A percentile compares a stretch with the other conserved stretches of the same genome.
These are phyloP conservation scores for Amphirosellinia nigrospora DNA, from an alignment of 495 filamentous ascomycete species.

Conservation along the genomic window DNA sequence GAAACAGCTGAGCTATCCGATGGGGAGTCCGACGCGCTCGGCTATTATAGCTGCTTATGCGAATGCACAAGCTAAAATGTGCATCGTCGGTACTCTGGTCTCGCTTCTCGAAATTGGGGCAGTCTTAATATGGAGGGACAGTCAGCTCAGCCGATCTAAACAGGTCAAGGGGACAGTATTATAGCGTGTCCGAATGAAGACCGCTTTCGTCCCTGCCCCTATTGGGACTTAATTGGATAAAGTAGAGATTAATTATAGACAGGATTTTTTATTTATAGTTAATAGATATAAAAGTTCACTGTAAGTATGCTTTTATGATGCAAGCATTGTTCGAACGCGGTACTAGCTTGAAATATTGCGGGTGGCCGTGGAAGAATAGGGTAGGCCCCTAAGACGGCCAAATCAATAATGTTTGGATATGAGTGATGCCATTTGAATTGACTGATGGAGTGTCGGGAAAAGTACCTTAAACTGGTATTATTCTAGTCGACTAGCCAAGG, in stretches of 20 bases:
- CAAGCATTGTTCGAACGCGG: too few species aligned
- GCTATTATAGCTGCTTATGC: slow-evolving; percentile 70
- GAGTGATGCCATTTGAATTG: too few species aligned
- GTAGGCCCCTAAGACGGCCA: too few species aligned
- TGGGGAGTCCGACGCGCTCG: slow-evolving; percentile 61
- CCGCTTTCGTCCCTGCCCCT: too few species aligned
- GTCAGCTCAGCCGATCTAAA: slow-evolving; percentile 59
- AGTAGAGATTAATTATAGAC: too few species aligned
- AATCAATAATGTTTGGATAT: too few species aligned
- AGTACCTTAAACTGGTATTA: not conserved
- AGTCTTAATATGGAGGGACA: slow-evolving; percentile 56
- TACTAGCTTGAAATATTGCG: too few species aligned
- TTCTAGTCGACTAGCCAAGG: not conserved
- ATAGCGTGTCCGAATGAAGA: too few species aligned
- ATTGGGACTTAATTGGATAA: too few species aligned
- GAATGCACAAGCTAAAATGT: slow-evolving; percentile 54
- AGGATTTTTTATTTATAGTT: too few species aligned
- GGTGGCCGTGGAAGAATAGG: too few species aligned
- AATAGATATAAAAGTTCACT: slow-evolving; percentile 16
- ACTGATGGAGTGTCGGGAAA: not conserved
- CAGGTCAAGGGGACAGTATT: slow-evolving; percentile 58
- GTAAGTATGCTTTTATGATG: too few species aligned
- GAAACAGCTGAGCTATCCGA: slow-evolving; percentile 63
- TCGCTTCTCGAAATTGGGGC: slow-evolving; percentile 48
- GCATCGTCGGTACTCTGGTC: slow-evolving; percentile 48